Conservation (phyloP, 352 stramenopile species). For the Globisporangium nodosum region DNA sequence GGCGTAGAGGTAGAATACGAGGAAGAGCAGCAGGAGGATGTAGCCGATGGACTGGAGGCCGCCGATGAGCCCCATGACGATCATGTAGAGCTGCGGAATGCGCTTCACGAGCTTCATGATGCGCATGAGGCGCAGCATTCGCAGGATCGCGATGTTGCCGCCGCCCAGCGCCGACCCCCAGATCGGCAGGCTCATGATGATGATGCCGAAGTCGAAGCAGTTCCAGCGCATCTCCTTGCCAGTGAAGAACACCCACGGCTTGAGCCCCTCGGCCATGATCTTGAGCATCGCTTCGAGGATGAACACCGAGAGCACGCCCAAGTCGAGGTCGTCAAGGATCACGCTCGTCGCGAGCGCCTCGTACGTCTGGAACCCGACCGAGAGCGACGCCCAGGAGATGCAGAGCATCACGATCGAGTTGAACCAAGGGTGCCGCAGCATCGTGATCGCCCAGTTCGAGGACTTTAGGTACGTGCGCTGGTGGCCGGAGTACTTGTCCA, state of each 20-base stretch:
- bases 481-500: constrained; percentile 28
- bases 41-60: constrained; percentile 88
- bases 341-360: constrained; percentile 28
- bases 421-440: constrained; percentile 52
- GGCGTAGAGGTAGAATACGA: constrained; percentile 89
- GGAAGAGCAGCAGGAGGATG: constrained; percentile 80
- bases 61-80: constrained; percentile 87
- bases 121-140: constrained; percentile 81
- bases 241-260: constrained; percentile 70
- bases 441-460: constrained; percentile 33
- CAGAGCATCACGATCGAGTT: constrained; percentile 67
- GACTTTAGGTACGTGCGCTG: constrained; percentile 26
- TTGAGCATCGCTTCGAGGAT: constrained; percentile 74
- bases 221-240: constrained; percentile 79
- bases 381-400: constrained; percentile 77
- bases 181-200: constrained; percentile 70
- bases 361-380: constrained; percentile 81
- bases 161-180: constrained; percentile 62
- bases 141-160: constrained; percentile 74
- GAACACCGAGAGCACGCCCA: constrained; percentile 62
- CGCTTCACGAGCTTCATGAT: constrained; percentile 90
- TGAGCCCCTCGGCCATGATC: constrained; percentile 68
- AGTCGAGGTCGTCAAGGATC: constrained; percentile 60
- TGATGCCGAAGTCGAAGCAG: constrained; percentile 81
- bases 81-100: constrained; percentile 88